Evolutionary conservation across 805 yeast genomes (phyloP), one percentile per base, ranked within the genome.

Genomic region (Teunomyces kruisii): DNA sequence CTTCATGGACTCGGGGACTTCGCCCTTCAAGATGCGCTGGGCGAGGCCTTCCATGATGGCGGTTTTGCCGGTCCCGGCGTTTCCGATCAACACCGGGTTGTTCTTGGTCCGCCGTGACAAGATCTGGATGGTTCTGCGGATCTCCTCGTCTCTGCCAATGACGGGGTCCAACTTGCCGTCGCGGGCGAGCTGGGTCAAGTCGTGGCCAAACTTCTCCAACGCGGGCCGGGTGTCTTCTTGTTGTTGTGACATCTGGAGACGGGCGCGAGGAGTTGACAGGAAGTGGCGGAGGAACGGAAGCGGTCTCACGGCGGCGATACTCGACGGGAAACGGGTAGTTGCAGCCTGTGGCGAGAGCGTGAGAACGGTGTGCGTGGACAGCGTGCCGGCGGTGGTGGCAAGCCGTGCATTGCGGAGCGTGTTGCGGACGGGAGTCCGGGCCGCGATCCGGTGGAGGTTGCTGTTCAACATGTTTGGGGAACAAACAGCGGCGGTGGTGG

Each of bases 21-120:
- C 96, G 9, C 92, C 92, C 45, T 86, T 81, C 7, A 88, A 81
- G 40, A 94, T 91, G 57, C 97, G 74, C 65, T 94, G 98, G 0
- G 98, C 98, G 32, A 94, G 72, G 0, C 98, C 99, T 61, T 94
- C 99, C 81, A 94, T 86, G 46, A 94, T 82, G 6, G 98, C 95
- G 0, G 98, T 94, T 65, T 92, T 92, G 70, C 99, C 99, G 0
- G 97, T 95, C 68, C 99, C 99, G 1, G 99, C 99, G 54, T 87
- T 82, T 50, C 99, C 99, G 33, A 94, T 90, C 44, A 92, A 66
- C 1, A 94, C 96, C 0, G 99, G 99, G 59, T 92, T 92, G 64
- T 94, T 94, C 66, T 92, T 92, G 1, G 97, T 90, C 62, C 98
- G 76, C 55, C 99, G 74, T 1, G 97, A 88, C 37, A 92, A 69